Percentiles rank a stretch among this genome's conserved stretches.
These are phyloP conservation scores for Neurospora tetraspora DNA, from an alignment of 495 filamentous ascomycete genomes.

Conservation along the genomic window DNA sequence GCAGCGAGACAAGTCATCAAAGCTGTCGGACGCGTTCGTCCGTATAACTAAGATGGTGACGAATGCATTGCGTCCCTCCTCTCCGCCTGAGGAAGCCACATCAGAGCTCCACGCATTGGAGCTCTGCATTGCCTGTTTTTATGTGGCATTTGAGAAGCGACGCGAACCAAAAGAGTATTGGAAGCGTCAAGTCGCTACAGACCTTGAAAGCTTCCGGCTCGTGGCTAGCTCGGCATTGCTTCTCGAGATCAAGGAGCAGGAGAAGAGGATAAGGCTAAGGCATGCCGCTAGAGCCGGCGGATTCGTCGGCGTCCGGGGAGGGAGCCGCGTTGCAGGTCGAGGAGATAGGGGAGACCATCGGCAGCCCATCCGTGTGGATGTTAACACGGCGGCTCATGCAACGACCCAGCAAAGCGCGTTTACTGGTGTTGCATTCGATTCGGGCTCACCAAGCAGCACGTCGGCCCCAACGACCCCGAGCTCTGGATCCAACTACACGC, in stretches of 20 bases:
- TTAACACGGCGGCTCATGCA: neutral
- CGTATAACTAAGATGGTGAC: constrained; percentile 37
- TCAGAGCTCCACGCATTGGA: constrained; percentile 18
- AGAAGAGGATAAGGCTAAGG: neutral
- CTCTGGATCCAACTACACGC: neutral
- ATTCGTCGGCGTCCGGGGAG: neutral
- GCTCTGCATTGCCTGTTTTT: constrained; percentile 31
- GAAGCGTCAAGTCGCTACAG: constrained; percentile 2
- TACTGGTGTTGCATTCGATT: neutral
- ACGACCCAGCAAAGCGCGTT: neutral
- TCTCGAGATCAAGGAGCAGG: constrained; percentile 20
- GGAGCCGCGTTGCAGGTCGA: neutral
- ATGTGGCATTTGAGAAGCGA: constrained; percentile 9
- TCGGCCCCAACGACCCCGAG: neutral
- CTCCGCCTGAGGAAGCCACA: neutral
- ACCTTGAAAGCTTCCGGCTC: constrained; percentile 31
- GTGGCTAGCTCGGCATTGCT: constrained; percentile 29
- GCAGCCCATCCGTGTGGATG: neutral
- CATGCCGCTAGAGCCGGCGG: neutral
- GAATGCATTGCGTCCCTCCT: constrained; percentile 23
- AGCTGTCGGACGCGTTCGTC: constrained; percentile 54
- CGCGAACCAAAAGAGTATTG: neutral
- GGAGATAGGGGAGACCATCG: neutral
- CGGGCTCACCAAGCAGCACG: neutral
- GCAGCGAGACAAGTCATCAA: constrained; percentile 51